Conservation (phyloP, 2,329 filamentous ascomycete genomes). For the Lizonia empirigonia region DNA sequence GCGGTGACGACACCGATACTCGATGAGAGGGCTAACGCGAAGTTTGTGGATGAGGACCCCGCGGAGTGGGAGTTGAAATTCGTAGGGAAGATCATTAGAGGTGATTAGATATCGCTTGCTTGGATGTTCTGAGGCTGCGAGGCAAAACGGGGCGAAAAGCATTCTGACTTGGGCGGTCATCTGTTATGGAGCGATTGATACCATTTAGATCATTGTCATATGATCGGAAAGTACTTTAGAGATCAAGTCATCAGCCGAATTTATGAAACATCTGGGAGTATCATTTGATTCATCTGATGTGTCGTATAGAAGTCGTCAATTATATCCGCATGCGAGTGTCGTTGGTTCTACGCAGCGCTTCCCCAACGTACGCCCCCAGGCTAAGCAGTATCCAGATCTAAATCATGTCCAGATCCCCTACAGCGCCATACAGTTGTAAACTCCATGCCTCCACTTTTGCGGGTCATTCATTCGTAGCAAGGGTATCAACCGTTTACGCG, state of each 20-base stretch:
- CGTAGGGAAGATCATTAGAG: conserved; percentile 44
- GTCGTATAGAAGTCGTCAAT: conserved; percentile 16
- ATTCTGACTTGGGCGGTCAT: conserved; percentile 4
- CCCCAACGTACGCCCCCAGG: conserved; percentile 3
- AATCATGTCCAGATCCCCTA: conserved; percentile 3
- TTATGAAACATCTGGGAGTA: conserved; percentile 3
- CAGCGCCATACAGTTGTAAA: conserved; percentile 10
- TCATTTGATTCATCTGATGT: conserved; percentile 14
- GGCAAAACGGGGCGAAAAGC: not conserved
- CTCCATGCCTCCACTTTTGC: conserved; percentile 8
- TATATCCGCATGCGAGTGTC: conserved; percentile 4
- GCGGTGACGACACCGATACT: conserved; percentile 34
- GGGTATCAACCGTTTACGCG: conserved; percentile 26
- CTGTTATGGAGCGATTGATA: conserved; percentile 10
- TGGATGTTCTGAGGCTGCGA: not conserved
- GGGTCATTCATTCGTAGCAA: conserved; percentile 20
- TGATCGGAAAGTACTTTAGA: not conserved
- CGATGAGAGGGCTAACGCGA: conserved; percentile 36
- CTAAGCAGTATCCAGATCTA: not conserved
- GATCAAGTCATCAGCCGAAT: not conserved
- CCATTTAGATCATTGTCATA: not conserved
- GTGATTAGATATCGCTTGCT: conserved; percentile 19
- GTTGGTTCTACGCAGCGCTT: conserved; percentile 6
- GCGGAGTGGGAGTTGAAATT: conserved; percentile 48
- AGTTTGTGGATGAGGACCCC: conserved; percentile 38